Conservation (phyloP, 2,329 filamentous ascomycete genomes). For the Cladosporium sp. region DNA sequence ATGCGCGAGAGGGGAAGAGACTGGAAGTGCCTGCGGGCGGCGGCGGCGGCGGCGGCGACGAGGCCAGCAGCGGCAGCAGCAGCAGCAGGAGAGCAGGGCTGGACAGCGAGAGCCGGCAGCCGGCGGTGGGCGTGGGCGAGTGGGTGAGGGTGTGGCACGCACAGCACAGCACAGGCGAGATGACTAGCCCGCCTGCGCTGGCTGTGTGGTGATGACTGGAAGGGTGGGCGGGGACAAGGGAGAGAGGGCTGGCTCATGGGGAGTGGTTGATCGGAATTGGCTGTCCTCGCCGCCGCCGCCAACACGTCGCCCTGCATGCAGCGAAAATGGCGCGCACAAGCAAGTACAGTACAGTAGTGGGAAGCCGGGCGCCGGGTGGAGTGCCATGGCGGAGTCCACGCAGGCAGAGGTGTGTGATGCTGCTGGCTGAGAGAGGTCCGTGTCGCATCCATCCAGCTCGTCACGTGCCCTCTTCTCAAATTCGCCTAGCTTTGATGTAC, state of each 20-base stretch:
- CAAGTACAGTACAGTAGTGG: background rate
- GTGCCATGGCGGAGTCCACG: background rate
- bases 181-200: background rate
- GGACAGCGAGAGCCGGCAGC: background rate
- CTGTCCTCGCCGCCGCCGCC: background rate
- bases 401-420: slow-evolving; percentile 1
- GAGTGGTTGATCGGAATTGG: background rate
- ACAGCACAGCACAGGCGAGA: background rate
- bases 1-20: slow-evolving; percentile 7
- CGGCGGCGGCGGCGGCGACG: background rate
- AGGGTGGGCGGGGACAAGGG: background rate
- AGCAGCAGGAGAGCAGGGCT: background rate
- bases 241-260: background rate
- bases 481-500: background rate
- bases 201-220: background rate
- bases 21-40: background rate
- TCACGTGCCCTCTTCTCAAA: slow-evolving; percentile 2
- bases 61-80: background rate
- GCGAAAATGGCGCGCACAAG: background rate
- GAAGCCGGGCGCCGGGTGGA: background rate
- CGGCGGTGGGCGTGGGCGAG: background rate
- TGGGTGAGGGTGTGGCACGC: background rate
- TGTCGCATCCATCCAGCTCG: background rate
- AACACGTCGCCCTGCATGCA: background rate
- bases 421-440: background rate